These are phyloP conservation scores for Lactuca saligna DNA, from an alignment of 129 eudicot species.

Conservation along the genomic window DNA sequence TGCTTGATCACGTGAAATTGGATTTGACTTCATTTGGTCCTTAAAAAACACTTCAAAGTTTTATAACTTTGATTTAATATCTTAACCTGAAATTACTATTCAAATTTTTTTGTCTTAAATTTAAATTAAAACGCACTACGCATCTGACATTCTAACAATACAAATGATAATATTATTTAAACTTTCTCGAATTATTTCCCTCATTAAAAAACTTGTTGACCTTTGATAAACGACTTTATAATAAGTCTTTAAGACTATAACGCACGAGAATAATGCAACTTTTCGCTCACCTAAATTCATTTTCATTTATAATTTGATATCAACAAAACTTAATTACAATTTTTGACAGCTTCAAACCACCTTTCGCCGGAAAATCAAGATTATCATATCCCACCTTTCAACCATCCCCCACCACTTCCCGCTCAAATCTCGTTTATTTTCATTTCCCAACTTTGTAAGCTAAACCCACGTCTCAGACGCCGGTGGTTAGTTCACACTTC, in stretches of 20 bases:
- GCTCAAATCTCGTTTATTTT: constrained; percentile 12
- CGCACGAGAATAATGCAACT: background rate
- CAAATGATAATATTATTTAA: too few species aligned
- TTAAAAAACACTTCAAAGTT: constrained; percentile 17
- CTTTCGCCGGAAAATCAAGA: background rate
- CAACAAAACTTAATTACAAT: constrained; percentile 36
- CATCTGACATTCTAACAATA: background rate
- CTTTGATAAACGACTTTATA: constrained; percentile 1
- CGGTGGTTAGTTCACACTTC: constrained; percentile 12
- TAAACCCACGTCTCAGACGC: background rate
- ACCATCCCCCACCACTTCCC: constrained; percentile 8
- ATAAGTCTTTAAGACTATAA: constrained; percentile 3
- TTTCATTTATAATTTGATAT: constrained; percentile 19
- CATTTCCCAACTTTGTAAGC: constrained; percentile 12
- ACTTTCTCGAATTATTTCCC: background rate
- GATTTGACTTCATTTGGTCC: constrained; percentile 23
- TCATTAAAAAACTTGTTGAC: background rate
- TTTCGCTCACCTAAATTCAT: constrained; percentile 2
- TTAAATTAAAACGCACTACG: background rate
- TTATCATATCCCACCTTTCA: background rate
- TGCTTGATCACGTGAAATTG: constrained; percentile 23
- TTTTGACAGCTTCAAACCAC: constrained; percentile 8
- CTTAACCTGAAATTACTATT: background rate
- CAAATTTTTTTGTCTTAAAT: background rate
- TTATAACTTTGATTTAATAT: background rate